Evolutionary conservation across 805 yeast species (phyloP).

Genomic region (Maudiozyma saulgeensis): DNA sequence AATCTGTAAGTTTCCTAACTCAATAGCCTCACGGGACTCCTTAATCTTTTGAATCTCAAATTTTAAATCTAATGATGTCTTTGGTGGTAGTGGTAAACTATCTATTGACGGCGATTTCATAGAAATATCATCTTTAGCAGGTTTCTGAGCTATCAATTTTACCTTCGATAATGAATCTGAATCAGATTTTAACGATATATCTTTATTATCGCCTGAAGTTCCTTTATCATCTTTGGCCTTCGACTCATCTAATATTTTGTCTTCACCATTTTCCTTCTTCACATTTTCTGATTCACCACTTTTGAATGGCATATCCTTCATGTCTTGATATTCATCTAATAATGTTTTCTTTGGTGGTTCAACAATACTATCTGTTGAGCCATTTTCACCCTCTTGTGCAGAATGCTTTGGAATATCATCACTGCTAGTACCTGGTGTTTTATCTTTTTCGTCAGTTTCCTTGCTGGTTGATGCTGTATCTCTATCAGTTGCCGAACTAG

Average conservation of each 20-base stretch:
- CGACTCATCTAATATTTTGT: constrained; percentile 13
- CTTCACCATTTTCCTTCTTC: constrained; percentile 7
- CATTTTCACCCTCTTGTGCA: neutral
- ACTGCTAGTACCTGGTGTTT: neutral
- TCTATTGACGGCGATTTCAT: constrained; percentile 67
- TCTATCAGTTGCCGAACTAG: neutral
- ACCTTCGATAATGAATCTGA: constrained; percentile 8
- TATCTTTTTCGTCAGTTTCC: neutral
- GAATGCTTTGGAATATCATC: neutral
- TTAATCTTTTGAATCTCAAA: constrained; percentile 68
- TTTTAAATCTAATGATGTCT: constrained; percentile 69
- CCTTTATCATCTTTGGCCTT: neutral
- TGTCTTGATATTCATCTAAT: constrained; percentile 55
- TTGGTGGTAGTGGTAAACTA: constrained; percentile 74
- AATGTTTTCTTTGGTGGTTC: constrained; percentile 33
- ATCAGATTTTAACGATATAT: neutral
- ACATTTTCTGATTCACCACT: constrained; percentile 5
- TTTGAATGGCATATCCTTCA: constrained; percentile 36
- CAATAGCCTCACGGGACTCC: constrained; percentile 71
- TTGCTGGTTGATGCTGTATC: neutral
- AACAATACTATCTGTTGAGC: neutral
- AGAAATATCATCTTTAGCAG: constrained; percentile 25
- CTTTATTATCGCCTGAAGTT: constrained; percentile 8
- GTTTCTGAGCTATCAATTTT: constrained; percentile 22
- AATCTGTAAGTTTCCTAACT: constrained; percentile 60